Conservation (phyloP, 2,329 filamentous ascomycete species). For the Phyllosticta citribraziliensis region DNA sequence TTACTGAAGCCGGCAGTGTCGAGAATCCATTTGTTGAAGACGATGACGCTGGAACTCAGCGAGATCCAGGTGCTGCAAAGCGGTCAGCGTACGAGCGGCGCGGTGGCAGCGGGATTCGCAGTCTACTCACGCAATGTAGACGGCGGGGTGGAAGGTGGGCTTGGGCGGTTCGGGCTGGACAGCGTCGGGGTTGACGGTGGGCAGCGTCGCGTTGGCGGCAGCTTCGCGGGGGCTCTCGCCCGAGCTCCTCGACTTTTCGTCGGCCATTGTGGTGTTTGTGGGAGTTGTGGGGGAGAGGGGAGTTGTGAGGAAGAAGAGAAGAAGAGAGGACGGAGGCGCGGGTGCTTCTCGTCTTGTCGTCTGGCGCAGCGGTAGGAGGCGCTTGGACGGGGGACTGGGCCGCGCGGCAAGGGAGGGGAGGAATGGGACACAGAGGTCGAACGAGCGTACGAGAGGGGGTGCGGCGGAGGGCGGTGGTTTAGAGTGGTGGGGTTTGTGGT, state of each 20-base stretch:
- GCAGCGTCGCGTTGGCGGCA: constrained; percentile 54
- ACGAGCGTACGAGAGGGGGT: constrained; percentile 14
- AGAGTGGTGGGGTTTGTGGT: background rate
- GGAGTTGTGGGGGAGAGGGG: constrained; percentile 26
- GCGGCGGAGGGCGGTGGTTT: constrained; percentile 11
- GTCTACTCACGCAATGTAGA: constrained; percentile 62
- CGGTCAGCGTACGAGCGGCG: background rate
- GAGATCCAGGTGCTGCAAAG: constrained; percentile 72
- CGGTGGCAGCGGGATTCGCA: constrained; percentile 29
- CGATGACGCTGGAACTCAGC: constrained; percentile 85
- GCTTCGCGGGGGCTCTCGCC: constrained; percentile 61
- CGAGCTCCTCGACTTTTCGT: constrained; percentile 77
- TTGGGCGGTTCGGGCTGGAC: constrained; percentile 62
- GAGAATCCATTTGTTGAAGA: constrained; percentile 99
- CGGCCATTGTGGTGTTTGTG: constrained; percentile 42
- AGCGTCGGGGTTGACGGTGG: constrained; percentile 65
- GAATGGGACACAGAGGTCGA: constrained; percentile 11
- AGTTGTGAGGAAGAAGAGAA: background rate
- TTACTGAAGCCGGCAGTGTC: constrained; percentile 75
- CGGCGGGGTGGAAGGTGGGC: constrained; percentile 61
- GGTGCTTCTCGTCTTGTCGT: background rate
- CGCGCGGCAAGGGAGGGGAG: constrained; percentile 12
- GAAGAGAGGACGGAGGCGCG: constrained; percentile 11
- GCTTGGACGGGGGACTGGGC: background rate
- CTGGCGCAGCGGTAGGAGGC: background rate